Evolutionary conservation across 73 alveolate species (phyloP).

Genomic region (Paramecium caudatum): DNA sequence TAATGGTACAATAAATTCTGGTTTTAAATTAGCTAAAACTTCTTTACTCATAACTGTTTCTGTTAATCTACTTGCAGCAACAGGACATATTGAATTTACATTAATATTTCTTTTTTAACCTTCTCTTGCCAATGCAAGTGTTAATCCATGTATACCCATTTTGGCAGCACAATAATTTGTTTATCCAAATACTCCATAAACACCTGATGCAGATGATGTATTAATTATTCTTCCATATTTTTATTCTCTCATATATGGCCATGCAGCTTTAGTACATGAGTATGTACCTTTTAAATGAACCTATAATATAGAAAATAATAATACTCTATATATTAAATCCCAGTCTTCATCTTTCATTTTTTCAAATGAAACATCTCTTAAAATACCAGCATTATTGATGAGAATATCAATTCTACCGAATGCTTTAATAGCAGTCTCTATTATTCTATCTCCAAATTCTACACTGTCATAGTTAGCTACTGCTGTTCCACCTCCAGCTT

Average conservation of each 20-base stretch:
- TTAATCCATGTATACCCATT: conserved; percentile 94
- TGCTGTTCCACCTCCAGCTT: conserved; percentile 94
- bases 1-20: conserved; percentile 88
- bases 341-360: conserved; percentile 95
- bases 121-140: conserved; percentile 92
- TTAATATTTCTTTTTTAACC: conserved; percentile 91
- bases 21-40: conserved; percentile 67
- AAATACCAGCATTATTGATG: conserved; percentile 98
- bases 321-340: conserved; percentile 86
- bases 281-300: conserved; percentile 87
- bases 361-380: conserved; percentile 92
- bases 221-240: conserved; percentile 83
- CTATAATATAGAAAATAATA: background rate
- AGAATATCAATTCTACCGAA: conserved; percentile 91
- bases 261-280: conserved; percentile 88
- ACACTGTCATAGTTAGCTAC: conserved; percentile 95
- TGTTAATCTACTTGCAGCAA: conserved; percentile 97
- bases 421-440: conserved; percentile 95
- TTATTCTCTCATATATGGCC: conserved; percentile 88
- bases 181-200: conserved; percentile 96
- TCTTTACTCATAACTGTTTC: conserved; percentile 81
- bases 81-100: conserved; percentile 94
- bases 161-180: conserved; percentile 94
- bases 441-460: conserved; percentile 95
- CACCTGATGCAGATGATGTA: conserved; percentile 91